Conservation (phyloP, 2,329 filamentous ascomycete genomes). For the Fusarium nanum region DNA sequence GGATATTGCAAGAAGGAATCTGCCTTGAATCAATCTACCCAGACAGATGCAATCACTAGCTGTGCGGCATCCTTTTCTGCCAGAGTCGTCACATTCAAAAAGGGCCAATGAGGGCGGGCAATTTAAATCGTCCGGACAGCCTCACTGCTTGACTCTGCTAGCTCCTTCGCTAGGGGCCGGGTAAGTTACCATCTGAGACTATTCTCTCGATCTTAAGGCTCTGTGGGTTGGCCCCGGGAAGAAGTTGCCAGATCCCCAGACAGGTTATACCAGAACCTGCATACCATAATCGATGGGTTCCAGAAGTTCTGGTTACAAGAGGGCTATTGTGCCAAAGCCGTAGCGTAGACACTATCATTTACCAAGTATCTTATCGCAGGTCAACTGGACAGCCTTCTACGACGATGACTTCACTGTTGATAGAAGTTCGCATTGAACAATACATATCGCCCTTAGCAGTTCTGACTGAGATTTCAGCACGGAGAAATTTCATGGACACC, state of each 20-base stretch:
- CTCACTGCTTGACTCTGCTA: neutral
- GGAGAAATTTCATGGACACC: neutral
- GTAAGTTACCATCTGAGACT: constrained; percentile 3
- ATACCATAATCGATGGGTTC: neutral
- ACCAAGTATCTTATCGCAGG: neutral
- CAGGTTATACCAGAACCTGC: neutral
- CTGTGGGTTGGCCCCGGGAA: neutral
- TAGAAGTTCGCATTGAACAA: neutral
- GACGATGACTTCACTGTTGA: neutral
- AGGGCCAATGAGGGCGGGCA: neutral
- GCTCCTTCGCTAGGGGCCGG: neutral
- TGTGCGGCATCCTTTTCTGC: neutral
- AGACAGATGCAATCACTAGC: neutral
- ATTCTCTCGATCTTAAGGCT: neutral
- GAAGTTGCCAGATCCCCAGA: neutral
- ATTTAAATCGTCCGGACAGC: neutral
- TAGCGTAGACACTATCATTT: neutral
- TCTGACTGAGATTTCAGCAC: constrained; percentile 2
- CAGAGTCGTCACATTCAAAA: neutral
- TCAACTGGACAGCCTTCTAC: neutral
- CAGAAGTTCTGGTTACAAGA: neutral
- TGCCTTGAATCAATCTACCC: neutral
- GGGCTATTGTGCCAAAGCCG: neutral
- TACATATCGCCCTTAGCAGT: neutral
- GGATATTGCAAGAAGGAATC: neutral